Evolutionary conservation across 2,329 filamentous ascomycete genomes (phyloP).

Genomic region (Monosporascus cannonballus): DNA sequence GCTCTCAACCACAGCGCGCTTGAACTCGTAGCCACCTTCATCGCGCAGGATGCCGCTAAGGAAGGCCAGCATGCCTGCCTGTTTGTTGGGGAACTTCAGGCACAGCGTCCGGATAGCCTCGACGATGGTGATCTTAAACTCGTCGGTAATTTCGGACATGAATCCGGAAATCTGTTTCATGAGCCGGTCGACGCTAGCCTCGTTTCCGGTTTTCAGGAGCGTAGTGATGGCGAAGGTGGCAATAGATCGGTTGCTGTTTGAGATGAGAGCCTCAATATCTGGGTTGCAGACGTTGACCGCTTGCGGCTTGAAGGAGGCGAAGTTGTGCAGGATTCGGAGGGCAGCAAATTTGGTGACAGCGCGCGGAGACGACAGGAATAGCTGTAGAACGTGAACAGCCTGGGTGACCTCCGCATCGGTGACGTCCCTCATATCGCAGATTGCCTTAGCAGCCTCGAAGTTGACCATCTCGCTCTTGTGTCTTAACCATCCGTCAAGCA

Average conservation of each 20-base stretch:
- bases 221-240: constrained; percentile 98
- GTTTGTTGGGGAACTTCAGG: constrained; percentile 96
- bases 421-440: constrained; percentile 90
- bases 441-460: constrained; percentile 97
- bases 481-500: constrained; percentile 91
- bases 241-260: constrained; percentile 94
- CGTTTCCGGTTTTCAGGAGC: constrained; percentile 95
- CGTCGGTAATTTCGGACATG: constrained; percentile 98
- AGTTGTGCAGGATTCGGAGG: constrained; percentile 91
- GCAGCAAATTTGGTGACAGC: constrained; percentile 97
- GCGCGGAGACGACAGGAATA: constrained; percentile 92
- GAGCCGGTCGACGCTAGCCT: constrained; percentile 89
- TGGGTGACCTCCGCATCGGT: constrained; percentile 87
- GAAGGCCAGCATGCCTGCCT: constrained; percentile 96
- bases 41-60: constrained; percentile 94
- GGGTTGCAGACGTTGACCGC: constrained; percentile 92
- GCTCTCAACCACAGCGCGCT: constrained; percentile 94
- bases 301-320: constrained; percentile 92
- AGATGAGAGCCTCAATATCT: constrained; percentile 94
- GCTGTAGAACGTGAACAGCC: constrained; percentile 89
- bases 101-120: constrained; percentile 95
- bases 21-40: constrained; percentile 97
- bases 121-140: constrained; percentile 99
- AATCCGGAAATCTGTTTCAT: constrained; percentile 99
- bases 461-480: constrained; percentile 99